A percentile compares a stretch with the other conserved stretches of the same genome.
Evolutionary conservation across 2,329 filamentous ascomycete species (phyloP).

Genomic region (Apiospora malaysiana): DNA sequence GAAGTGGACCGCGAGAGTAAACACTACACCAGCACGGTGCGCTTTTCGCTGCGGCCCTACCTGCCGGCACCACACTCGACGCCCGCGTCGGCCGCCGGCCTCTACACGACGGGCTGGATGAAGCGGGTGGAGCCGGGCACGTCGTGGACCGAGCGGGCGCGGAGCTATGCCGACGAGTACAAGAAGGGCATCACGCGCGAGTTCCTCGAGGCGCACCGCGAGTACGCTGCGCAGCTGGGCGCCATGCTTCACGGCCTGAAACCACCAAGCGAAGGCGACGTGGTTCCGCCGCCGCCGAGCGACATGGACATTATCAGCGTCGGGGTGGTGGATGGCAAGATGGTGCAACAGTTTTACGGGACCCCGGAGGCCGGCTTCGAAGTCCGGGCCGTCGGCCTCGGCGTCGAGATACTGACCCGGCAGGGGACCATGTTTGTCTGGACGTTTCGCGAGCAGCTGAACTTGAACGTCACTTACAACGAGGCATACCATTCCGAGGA

Average conservation of each 20-base stretch:
- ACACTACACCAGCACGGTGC: conserved; percentile 39
- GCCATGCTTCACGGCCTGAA: conserved; percentile 31
- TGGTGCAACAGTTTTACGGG: conserved; percentile 35
- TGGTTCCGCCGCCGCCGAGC: conserved; percentile 32
- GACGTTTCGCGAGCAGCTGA: conserved; percentile 41
- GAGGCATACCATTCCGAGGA: conserved; percentile 36
- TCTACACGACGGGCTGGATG: conserved; percentile 18
- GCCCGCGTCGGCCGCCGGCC: conserved; percentile 32
- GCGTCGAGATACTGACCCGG: conserved; percentile 40
- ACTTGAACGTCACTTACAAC: conserved; percentile 40
- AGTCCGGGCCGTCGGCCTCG: conserved; percentile 33
- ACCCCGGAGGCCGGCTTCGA: conserved; percentile 25
- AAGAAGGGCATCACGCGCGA: conserved; percentile 29
- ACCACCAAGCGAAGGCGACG: conserved; percentile 24
- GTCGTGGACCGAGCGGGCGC: conserved; percentile 23
- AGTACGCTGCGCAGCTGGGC: conserved; percentile 35
- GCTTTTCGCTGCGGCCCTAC: conserved; percentile 35
- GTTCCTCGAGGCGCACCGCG: conserved; percentile 34
- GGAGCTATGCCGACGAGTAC: conserved; percentile 32
- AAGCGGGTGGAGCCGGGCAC: not conserved
- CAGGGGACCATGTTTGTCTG: conserved; percentile 38
- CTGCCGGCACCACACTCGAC: conserved; percentile 36
- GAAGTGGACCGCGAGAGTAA: not conserved
- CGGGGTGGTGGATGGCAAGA: conserved; percentile 33
- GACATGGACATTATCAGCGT: conserved; percentile 40